phyloP scores from a whole-genome alignment of 225 moss, liverwort and hornwort species.

The Straminergon stramineum region DNA sequence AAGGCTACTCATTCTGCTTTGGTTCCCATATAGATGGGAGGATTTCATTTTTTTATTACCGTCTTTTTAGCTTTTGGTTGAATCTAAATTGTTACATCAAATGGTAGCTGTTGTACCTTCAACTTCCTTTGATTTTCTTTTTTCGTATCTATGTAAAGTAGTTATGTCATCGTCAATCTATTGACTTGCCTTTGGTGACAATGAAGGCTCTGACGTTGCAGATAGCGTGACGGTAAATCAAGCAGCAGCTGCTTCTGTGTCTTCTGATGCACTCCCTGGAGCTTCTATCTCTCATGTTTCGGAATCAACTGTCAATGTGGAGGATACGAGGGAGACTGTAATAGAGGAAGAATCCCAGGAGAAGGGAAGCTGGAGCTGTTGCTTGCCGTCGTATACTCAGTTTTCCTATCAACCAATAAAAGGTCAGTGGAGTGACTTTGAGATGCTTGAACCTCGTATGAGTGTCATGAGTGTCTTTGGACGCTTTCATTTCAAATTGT shows the following conservation, averaged over 20 bases:
- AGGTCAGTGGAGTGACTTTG: constrained; percentile 17
- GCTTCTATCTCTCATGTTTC: not conserved
- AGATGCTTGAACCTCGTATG: not conserved
- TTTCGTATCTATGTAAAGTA: not conserved
- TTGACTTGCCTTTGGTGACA: constrained; percentile 5
- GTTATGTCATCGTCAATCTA: not conserved
- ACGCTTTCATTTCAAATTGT: not conserved
- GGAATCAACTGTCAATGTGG: not conserved
- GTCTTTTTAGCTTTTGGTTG: not conserved
- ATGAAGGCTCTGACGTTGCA: constrained; percentile 8
- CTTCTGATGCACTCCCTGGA: not conserved
- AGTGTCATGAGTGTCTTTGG: not conserved
- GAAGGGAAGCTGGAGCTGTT: constrained; percentile 20
- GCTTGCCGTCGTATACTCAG: constrained; percentile 32
- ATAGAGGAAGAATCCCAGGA: constrained; percentile 1
- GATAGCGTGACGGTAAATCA: not conserved
- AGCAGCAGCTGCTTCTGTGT: not conserved
- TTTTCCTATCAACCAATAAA: not conserved
- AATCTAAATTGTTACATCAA: not conserved
- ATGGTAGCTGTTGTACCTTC: not conserved
- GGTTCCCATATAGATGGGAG: not conserved
- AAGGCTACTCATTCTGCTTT: not conserved
- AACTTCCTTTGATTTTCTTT: not conserved
- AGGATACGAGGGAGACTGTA: not conserved
- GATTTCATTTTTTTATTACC: too few species aligned